These are phyloP conservation scores for Isabelozyma pseudorhagii DNA, from an alignment of 805 yeast species.

Conservation along the genomic window DNA sequence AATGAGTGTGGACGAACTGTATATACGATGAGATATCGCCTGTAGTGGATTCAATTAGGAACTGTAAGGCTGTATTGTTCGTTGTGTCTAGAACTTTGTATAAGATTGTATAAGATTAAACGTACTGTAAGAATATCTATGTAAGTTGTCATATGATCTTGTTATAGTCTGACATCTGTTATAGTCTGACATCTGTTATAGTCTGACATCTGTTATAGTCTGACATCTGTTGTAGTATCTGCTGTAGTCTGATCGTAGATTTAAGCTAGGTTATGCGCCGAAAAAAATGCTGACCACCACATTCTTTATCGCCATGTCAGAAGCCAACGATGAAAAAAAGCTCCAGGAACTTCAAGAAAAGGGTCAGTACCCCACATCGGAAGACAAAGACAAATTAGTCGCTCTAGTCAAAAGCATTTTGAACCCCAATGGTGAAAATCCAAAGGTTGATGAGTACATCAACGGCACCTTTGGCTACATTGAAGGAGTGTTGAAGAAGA, in stretches of 20 bases:
- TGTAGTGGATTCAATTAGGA: too few relatives aligned
- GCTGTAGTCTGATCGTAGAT: too few relatives aligned
- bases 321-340: not conserved
- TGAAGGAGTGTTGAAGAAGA: conserved; percentile 19
- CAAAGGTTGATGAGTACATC: conserved; percentile 24
- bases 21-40: too few relatives aligned
- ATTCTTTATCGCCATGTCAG: not conserved
- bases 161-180: too few relatives aligned
- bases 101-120: not conserved
- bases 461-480: conserved; percentile 24
- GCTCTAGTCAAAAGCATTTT: conserved; percentile 10
- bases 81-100: too few relatives aligned
- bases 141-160: too few relatives aligned
- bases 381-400: not conserved
- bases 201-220: too few relatives aligned
- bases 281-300: not conserved
- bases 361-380: not conserved
- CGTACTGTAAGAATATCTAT: not conserved
- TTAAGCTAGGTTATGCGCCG: not conserved
- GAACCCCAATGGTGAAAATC: conserved; percentile 28
- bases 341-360: not conserved
- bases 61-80: too few relatives aligned
- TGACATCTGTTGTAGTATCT: too few relatives aligned
- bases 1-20: too few relatives aligned
- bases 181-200: too few relatives aligned